Evolutionary conservation across 345 rosid species (phyloP).

Genomic region (Brassica carinata): DNA sequence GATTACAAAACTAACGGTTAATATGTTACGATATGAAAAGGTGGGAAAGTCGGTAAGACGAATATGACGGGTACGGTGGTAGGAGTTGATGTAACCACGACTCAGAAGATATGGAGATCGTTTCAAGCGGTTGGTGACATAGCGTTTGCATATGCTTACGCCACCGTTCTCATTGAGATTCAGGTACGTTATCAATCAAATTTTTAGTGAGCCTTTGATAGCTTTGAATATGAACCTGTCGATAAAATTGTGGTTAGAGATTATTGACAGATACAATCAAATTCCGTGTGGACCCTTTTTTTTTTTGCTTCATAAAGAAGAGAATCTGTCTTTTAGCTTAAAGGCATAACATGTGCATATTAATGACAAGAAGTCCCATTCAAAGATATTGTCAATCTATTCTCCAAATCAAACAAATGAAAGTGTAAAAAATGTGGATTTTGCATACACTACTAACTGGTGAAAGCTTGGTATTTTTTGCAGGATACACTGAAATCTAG

Average conservation of each 20-base stretch:
- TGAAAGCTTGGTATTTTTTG: neutral
- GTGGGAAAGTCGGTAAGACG: constrained; percentile 45
- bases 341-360: constrained; percentile 35
- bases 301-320: constrained; percentile 28
- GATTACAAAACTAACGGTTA: constrained; percentile 15
- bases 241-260: constrained; percentile 31
- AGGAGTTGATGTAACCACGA: neutral
- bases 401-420: constrained; percentile 28
- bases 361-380: constrained; percentile 31
- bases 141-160: neutral
- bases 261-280: constrained; percentile 29
- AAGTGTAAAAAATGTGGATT: neutral
- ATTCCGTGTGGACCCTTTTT: constrained; percentile 31
- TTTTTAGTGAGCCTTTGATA: neutral
- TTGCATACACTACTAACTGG: neutral
- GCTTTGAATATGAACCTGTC: constrained; percentile 33
- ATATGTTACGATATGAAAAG: constrained; percentile 28
- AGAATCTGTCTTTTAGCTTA: constrained; percentile 37
- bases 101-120: neutral
- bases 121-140: constrained; percentile 3
- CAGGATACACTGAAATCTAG: neutral
- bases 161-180: constrained; percentile 26
- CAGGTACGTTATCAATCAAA: constrained; percentile 37
- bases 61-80: neutral
- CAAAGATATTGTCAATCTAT: constrained; percentile 38